Percentiles rank a stretch among this genome's conserved stretches.
Evolutionary conservation across 441 rosid species (phyloP).

Genomic region (Aquilaria agallochum): DNA sequence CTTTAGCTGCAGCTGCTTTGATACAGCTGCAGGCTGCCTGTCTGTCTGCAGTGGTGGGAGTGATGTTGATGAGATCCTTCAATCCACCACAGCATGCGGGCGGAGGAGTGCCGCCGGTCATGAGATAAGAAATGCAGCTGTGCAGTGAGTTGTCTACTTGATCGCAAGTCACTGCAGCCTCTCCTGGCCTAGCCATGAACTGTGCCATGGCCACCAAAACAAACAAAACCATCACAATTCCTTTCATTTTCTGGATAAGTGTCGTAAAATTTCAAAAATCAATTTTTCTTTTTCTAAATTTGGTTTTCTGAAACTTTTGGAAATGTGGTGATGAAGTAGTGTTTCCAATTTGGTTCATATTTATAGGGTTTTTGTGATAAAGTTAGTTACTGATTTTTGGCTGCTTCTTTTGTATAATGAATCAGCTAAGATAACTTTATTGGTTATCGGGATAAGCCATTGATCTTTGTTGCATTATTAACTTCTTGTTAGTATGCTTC

Average conservation of each 20-base stretch:
- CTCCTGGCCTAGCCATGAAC: conserved; percentile 18
- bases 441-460: no score
- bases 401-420: no score
- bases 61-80: conserved; percentile 14
- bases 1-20: conserved; percentile 19
- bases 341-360: no score
- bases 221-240: conserved; percentile 6
- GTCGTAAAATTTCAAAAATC: no score
- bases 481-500: no score
- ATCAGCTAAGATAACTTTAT: no score
- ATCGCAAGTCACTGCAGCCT: conserved; percentile 18
- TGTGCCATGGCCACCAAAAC: conserved; percentile 15
- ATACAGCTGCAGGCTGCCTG: conserved; percentile 27
- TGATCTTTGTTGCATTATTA: no score
- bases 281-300: no score
- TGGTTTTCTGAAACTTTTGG: no score
- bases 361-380: no score
- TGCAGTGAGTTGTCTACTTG: conserved; percentile 19
- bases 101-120: conserved; percentile 1
- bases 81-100: conserved; percentile 19
- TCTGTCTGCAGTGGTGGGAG: conserved; percentile 20
- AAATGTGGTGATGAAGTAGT: no score
- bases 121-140: conserved; percentile 26
- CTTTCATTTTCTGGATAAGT: conserved; percentile 16
- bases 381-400: no score